Base-by-base conservation (phyloP, 495 filamentous ascomycete species). In the Lophiostoma macrostomum region DNA sequence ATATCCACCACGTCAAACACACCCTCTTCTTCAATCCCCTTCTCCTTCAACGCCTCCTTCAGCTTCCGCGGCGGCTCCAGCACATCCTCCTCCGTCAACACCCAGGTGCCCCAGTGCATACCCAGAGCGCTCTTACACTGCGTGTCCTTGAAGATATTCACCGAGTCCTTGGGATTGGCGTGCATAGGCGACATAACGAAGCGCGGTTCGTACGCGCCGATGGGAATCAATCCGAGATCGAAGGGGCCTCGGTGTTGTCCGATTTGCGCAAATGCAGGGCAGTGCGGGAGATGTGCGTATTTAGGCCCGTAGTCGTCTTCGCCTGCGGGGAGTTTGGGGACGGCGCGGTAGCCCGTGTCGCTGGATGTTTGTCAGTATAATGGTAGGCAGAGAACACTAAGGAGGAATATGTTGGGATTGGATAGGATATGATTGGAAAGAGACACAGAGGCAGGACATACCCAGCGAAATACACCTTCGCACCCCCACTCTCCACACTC, bases 81-180 rank as follows among this genome's bases (percentile, higher is more conserved):
- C 11, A 93, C 82, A 60, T 88, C 85, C 69, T 97, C 91, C 52
- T 81, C 78, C 0, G 91, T 96, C 55, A 97, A 67, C 6, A 89
- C 84, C 90, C 91, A 96, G 0, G 90, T 75, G 20, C 82, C 91
- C 91, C 91, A 97, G 64, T 97, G 91, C 54, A 97, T 95, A 12
- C 78, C 91, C 73, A 97, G 78, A 14, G 91, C 91, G 37, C 73
- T 75, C 65, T 82, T 77, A 72, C 93, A 98, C 55, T 80, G 80
- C 14, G 89, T 95, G 57, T 96, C 93, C 28, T 73, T 68, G 73
- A 96, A 96, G 54, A 98, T 98, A 53, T 90, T 85, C 40, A 95
- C 91, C 0, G 82, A 77, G 66, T 98, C 93, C 50, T 80, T 85
- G 1, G 93, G 93, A 69, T 95, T 86, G 6, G 87, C 88, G 68